phyloP scores from a whole-genome alignment of 176 grass and related monocot genomes.

The Aegilops speltoides region DNA sequence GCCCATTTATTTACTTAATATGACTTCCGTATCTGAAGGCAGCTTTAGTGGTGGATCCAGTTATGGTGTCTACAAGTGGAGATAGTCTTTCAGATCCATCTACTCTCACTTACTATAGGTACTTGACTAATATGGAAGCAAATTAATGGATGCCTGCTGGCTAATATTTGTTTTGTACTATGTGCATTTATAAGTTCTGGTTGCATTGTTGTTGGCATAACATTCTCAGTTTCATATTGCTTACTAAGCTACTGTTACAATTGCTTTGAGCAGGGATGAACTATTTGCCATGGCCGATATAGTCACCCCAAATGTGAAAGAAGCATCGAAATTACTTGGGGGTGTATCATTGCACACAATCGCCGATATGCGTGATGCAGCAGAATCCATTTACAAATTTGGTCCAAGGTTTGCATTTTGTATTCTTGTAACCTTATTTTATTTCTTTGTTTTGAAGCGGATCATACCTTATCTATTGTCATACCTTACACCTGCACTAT shows the following conservation, averaged over 20 bases:
- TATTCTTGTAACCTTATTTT: slow-evolving; percentile 18
- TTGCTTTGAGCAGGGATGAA: slow-evolving; percentile 65
- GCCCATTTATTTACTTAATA: slow-evolving; percentile 29
- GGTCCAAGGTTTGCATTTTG: slow-evolving; percentile 67
- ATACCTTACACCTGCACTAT: not conserved
- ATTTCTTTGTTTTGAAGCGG: not conserved
- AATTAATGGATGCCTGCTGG: not conserved
- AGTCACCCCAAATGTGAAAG: slow-evolving; percentile 98
- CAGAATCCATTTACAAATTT: slow-evolving; percentile 88
- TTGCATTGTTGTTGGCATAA: not conserved
- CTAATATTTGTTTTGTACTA: not conserved
- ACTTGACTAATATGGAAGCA: not conserved
- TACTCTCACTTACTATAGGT: slow-evolving; percentile 71
- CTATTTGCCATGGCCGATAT: slow-evolving; percentile 90
- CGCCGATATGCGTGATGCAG: slow-evolving; percentile 77
- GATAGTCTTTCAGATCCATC: slow-evolving; percentile 71
- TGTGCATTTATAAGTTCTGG: slow-evolving; percentile 19
- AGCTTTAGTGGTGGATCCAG: slow-evolving; percentile 99
- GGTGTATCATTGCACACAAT: slow-evolving; percentile 52
- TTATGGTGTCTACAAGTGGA: slow-evolving; percentile 96
- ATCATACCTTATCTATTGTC: not conserved
- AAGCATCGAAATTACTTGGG: slow-evolving; percentile 88
- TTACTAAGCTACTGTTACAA: not conserved
- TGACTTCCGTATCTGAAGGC: slow-evolving; percentile 55
- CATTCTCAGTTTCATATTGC: not conserved